phyloP scores from a whole-genome alignment of 2,329 filamentous ascomycete species.

The Diaporthe ilicicola region DNA sequence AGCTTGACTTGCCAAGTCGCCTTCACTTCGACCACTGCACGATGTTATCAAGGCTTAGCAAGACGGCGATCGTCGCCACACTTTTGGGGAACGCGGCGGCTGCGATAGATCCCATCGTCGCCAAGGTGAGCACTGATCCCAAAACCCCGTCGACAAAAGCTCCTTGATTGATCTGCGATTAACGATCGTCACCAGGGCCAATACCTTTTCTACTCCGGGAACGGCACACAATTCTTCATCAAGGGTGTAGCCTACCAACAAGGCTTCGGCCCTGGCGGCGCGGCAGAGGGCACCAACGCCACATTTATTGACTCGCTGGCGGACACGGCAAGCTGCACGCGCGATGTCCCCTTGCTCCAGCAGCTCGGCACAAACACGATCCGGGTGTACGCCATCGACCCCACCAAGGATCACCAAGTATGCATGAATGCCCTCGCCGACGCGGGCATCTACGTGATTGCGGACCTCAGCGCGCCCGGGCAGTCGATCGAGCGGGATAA shows the following conservation, averaged over 20 bases:
- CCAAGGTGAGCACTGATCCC: constrained; percentile 29
- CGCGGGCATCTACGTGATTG: constrained; percentile 93
- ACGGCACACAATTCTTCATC: constrained; percentile 76
- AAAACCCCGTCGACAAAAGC: constrained; percentile 55
- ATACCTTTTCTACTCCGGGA: constrained; percentile 82
- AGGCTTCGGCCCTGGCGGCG: constrained; percentile 59
- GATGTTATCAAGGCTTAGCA: constrained; percentile 22
- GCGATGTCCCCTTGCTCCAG: constrained; percentile 84
- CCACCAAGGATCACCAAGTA: constrained; percentile 75
- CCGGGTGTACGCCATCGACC: constrained; percentile 93
- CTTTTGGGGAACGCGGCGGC: constrained; percentile 27
- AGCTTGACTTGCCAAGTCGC: constrained; percentile 17
- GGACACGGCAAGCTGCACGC: constrained; percentile 74
- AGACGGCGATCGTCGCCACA: constrained; percentile 29
- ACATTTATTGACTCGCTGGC: constrained; percentile 78
- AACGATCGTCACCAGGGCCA: constrained; percentile 68
- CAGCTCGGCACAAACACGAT: constrained; percentile 89
- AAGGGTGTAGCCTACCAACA: constrained; percentile 96
- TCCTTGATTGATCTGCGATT: constrained; percentile 81
- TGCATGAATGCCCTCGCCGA: constrained; percentile 87
- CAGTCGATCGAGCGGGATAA: constrained; percentile 85
- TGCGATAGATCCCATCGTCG: constrained; percentile 31
- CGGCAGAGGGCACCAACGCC: constrained; percentile 57
- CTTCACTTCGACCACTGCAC: not conserved
- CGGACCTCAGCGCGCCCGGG: constrained; percentile 84